phyloP scores from a whole-genome alignment of 148 eudicot species.

The Rhododendron kiyosumense region DNA sequence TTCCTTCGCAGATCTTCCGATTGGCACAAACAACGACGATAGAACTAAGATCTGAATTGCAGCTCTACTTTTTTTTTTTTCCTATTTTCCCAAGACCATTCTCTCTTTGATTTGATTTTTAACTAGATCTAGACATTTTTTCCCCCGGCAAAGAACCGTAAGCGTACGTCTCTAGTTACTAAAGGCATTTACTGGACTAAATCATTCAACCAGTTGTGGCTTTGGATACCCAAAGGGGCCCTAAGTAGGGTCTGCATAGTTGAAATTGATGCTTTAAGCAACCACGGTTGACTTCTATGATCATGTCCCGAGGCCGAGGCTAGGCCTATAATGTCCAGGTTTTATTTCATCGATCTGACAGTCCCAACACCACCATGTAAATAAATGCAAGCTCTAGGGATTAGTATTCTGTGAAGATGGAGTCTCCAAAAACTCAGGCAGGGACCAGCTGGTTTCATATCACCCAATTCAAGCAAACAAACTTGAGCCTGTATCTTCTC shows the following conservation, averaged over 20 bases:
- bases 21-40: background rate
- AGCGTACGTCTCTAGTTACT: background rate
- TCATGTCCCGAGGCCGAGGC: background rate
- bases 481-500: background rate
- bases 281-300: background rate
- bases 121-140: background rate
- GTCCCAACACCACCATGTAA: background rate
- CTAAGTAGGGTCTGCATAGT: background rate
- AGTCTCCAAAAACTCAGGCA: background rate
- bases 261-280: background rate
- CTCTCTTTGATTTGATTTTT: background rate
- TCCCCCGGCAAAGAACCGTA: background rate
- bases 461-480: background rate
- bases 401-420: background rate
- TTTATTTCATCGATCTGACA: background rate
- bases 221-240: background rate
- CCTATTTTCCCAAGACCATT: background rate
- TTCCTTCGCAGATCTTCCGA: background rate
- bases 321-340: background rate
- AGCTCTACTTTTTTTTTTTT: background rate
- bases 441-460: background rate
- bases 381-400: background rate
- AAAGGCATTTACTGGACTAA: background rate
- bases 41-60: background rate
- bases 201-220: background rate